Percentiles rank a stretch among this genome's conserved stretches.
These are phyloP conservation scores for Salix arbutifolia DNA, from an alignment of 345 rosid species.

Conservation along the genomic window DNA sequence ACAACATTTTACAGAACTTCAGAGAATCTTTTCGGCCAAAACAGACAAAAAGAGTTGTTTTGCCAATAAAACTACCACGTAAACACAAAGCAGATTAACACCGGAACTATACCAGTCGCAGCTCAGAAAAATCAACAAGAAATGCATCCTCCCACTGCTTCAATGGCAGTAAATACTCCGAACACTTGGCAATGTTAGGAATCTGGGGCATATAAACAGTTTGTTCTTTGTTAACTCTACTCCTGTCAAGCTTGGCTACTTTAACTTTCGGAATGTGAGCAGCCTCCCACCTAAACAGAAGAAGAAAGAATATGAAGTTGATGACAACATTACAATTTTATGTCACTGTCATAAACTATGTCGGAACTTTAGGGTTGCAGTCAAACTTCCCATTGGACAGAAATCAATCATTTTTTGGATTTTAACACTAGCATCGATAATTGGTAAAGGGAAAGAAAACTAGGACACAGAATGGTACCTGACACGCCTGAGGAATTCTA, in stretches of 20 bases:
- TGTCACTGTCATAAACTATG: neutral
- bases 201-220: slow-evolving; percentile 84
- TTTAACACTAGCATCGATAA: neutral
- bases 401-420: too few species aligned
- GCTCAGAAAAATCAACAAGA: slow-evolving; percentile 71
- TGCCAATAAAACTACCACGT: neutral
- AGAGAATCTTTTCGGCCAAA: neutral
- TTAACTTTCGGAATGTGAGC: slow-evolving; percentile 65
- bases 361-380: too few species aligned
- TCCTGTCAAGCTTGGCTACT: slow-evolving; percentile 55
- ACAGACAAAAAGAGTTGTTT: neutral
- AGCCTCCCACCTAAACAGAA: slow-evolving; percentile 83
- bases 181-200: slow-evolving; percentile 71
- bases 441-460: neutral
- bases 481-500: slow-evolving; percentile 84
- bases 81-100: neutral
- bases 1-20: neutral
- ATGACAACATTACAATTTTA: neutral
- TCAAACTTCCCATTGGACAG: too few species aligned
- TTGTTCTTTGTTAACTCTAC: slow-evolving; percentile 49
- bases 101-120: slow-evolving; percentile 48
- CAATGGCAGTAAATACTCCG: slow-evolving; percentile 54
- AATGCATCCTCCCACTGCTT: slow-evolving; percentile 84
- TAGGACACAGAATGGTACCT: slow-evolving; percentile 40
- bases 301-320: slow-evolving; percentile 14